Conservation (phyloP, 208 protist species). For the Trypanosoma melophagium region DNA sequence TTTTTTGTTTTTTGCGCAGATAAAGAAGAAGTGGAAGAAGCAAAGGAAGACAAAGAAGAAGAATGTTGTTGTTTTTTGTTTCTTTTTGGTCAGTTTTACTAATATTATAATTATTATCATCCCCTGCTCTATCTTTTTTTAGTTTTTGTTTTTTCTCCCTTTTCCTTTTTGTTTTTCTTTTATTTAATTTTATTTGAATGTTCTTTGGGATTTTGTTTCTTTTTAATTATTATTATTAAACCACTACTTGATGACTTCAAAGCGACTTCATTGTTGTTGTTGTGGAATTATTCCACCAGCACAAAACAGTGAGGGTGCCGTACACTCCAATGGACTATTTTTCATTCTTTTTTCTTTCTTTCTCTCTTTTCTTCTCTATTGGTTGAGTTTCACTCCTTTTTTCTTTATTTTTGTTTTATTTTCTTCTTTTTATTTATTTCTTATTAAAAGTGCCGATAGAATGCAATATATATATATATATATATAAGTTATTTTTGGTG, state of each 20-base stretch:
- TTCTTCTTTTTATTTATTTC: no score
- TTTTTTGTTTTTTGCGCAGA: no score
- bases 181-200: no score
- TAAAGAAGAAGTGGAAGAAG: no score
- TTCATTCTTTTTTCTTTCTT: constrained; percentile 22
- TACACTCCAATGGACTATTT: constrained; percentile 12
- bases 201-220: constrained; percentile 3
- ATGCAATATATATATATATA: no score
- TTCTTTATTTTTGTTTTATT: no score
- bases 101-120: constrained; percentile 10
- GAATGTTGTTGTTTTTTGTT: no score
- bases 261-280: not conserved
- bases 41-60: no score
- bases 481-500: no score
- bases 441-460: no score
- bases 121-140: constrained; percentile 25
- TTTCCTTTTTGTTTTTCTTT: constrained; percentile 13
- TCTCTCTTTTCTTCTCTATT: constrained; percentile 11
- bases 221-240: constrained; percentile 1
- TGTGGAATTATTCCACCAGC: not conserved
- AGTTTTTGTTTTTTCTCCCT: constrained; percentile 12
- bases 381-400: not conserved
- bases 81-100: not conserved
- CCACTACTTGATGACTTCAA: not conserved
- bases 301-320: constrained; percentile 1